Evolutionary conservation across 768 basidiomycete species (phyloP), one percentile per base, ranked within the genome.

Genomic region (Tulasnella calospora): DNA sequence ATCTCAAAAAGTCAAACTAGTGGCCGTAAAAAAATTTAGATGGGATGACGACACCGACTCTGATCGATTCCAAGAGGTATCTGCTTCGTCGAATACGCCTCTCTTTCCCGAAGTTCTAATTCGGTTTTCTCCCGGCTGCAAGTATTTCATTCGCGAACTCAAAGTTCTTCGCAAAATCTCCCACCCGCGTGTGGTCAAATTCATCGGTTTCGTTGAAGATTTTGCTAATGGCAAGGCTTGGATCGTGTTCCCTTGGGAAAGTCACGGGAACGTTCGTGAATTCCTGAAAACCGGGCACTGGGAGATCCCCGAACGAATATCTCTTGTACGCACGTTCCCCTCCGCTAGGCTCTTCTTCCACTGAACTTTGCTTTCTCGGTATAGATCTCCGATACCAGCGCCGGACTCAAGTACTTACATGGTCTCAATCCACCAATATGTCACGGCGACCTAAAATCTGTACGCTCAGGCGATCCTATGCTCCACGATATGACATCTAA

Each of bases 251-350:
- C 61, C 61, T 27, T 67, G 61, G 61, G 61, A 67, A 67, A 67
- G 61, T 67, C 61, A 67, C 12, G 61, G 61, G 23, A 67, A 67
- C 61, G 61, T 67, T 67, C 61, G 61, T 67, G 61, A 67, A 30
- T 67, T 67, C 27, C 61, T 67, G 27, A 67, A 67, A 67, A 67
- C 61, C 61, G 61, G 61, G 13, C 61, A 67, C 27, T 67, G 61
- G 61, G 61, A 67, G 61, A 67, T 67, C 61, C 61, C 61, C 61
- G 61, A 67, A 33, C 61, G 61, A 17, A 67, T 67, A 67, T 67
- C 61, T 67, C 61, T 67, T 4, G 61, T 67, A 35, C 30, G 61
- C 13, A 30, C 27, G 8, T 17, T 67, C 30, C 27, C 23, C 61
- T 27, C 4, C 23, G 3, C 4, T 15, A 33, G 30, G 2, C 61